These are phyloP conservation scores for Gossypium lobatum DNA, from an alignment of 441 rosid genomes.

Conservation along the genomic window DNA sequence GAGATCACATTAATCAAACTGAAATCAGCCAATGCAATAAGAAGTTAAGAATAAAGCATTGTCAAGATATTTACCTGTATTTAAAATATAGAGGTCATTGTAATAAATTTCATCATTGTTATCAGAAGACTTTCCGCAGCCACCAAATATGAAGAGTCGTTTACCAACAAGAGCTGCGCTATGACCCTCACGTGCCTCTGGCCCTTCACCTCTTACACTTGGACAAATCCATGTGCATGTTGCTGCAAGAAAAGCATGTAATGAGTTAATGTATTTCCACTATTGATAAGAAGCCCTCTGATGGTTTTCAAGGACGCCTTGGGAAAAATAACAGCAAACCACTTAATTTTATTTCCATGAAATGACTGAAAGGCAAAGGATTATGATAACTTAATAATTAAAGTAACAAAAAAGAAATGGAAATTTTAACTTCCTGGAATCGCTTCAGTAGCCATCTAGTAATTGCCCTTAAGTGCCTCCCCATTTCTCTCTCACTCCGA, in stretches of 20 bases:
- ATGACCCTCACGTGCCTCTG: slow-evolving; percentile 91
- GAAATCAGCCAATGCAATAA: background rate
- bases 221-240: slow-evolving; percentile 84
- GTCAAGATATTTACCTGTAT: slow-evolving; percentile 51
- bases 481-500: background rate
- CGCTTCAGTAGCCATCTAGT: background rate
- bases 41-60: background rate
- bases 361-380: background rate
- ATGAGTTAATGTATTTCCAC: background rate
- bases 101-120: slow-evolving; percentile 67
- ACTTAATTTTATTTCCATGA: background rate
- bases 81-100: slow-evolving; percentile 77
- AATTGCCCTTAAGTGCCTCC: background rate
- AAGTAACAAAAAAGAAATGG: background rate
- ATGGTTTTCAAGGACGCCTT: background rate
- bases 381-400: background rate
- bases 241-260: slow-evolving; percentile 36
- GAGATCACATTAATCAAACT: slow-evolving; percentile 7
- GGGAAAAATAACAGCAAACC: background rate
- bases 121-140: slow-evolving; percentile 73
- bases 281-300: background rate
- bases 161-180: slow-evolving; percentile 87
- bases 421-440: background rate
- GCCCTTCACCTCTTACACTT: slow-evolving; percentile 83
- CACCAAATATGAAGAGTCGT: slow-evolving; percentile 85